A percentile compares a stretch with the other conserved stretches of the same genome.
phyloP scores from a whole-genome alignment of 1,284 basidiomycete species.

The Ustilago shanxiensis region DNA sequence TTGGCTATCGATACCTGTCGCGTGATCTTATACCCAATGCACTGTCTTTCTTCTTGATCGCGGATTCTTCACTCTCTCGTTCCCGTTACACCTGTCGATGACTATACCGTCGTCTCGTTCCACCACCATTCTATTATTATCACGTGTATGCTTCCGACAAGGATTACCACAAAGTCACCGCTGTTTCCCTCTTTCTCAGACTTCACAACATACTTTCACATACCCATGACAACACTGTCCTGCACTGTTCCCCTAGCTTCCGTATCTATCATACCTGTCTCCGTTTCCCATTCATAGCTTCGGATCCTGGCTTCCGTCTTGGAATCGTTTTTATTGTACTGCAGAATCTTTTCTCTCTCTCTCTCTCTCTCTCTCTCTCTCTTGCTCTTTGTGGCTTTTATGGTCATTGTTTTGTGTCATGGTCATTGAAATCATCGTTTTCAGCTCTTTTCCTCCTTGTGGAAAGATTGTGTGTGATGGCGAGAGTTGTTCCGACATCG shows the following conservation, averaged over 20 bases:
- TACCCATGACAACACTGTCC: slow-evolving; percentile 1
- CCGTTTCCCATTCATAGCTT: background rate
- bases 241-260: background rate
- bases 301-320: background rate
- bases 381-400: background rate
- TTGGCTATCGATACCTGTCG: background rate
- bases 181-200: background rate
- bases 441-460: background rate
- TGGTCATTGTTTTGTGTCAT: background rate
- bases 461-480: background rate
- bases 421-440: background rate
- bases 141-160: background rate
- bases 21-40: background rate
- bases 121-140: background rate
- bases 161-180: background rate
- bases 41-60: background rate
- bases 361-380: background rate
- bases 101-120: background rate
- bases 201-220: background rate
- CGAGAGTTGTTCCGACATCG: background rate
- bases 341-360: background rate
- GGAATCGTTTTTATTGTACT: background rate
- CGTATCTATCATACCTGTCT: background rate
- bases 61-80: too few relatives aligned
- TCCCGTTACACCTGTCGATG: background rate